These are phyloP conservation scores for Phanerochaete sordida DNA, from an alignment of 768 basidiomycete species.

Conservation along the genomic window DNA sequence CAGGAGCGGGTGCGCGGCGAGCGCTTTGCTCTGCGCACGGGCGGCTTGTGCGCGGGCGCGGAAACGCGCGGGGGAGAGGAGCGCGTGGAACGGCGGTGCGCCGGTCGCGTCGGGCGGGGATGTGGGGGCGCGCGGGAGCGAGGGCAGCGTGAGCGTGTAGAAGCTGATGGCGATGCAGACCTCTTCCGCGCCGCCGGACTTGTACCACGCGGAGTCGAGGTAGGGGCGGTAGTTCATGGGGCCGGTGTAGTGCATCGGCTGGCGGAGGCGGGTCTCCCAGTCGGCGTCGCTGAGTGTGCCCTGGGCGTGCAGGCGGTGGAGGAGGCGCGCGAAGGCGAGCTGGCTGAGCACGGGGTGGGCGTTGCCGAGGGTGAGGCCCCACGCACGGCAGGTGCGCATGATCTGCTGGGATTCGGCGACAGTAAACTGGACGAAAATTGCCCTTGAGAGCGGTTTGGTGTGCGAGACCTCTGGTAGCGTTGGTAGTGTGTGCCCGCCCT, in stretches of 20 bases:
- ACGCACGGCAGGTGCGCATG: constrained; percentile 35
- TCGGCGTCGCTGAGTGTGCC: constrained; percentile 45
- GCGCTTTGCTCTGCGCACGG: constrained; percentile 31
- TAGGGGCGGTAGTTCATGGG: constrained; percentile 50
- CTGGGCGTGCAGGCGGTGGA: constrained; percentile 43
- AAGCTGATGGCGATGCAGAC: constrained; percentile 41
- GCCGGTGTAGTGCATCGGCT: constrained; percentile 46
- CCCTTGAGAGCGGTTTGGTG: constrained; percentile 36
- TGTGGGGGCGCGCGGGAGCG: constrained; percentile 36
- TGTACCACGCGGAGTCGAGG: constrained; percentile 44
- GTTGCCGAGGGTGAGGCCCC: constrained; percentile 48
- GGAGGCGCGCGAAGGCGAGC: constrained; percentile 47
- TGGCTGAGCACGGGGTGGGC: constrained; percentile 48
- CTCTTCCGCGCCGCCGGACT: constrained; percentile 40
- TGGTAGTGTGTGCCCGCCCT: constrained; percentile 62
- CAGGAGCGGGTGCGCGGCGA: constrained; percentile 43
- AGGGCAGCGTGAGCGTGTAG: constrained; percentile 41
- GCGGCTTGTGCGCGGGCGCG: constrained; percentile 37
- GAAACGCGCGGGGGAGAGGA: constrained; percentile 48
- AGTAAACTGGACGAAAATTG: constrained; percentile 22
- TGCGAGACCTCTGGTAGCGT: constrained; percentile 27
- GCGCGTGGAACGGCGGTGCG: constrained; percentile 36
- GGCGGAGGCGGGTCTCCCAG: constrained; percentile 46
- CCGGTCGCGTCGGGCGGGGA: constrained; percentile 28
- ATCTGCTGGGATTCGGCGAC: constrained; percentile 29